phyloP scores from a whole-genome alignment of 176 grass and related monocot genomes.

The Rhynchospora breviuscula region DNA sequence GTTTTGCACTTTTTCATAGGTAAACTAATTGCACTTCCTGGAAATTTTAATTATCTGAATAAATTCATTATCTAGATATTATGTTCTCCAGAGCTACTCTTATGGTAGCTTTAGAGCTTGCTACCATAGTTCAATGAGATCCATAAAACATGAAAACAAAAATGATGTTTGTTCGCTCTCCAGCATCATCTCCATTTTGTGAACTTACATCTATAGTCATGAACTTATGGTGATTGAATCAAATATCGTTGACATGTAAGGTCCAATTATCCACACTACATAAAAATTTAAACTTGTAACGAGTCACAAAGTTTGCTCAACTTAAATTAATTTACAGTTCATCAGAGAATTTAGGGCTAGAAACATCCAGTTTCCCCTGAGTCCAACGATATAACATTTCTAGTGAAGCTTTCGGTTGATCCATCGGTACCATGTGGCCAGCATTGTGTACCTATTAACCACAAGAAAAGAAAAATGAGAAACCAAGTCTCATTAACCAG shows the following conservation, averaged over 20 bases:
- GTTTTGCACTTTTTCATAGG: neutral
- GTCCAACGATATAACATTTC: constrained; percentile 89
- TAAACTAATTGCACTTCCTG: neutral
- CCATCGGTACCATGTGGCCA: constrained; percentile 97
- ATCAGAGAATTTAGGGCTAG: neutral
- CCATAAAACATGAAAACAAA: neutral
- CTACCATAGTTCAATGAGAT: neutral
- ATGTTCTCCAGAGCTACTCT: neutral
- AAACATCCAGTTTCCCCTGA: constrained; percentile 44
- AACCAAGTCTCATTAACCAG: neutral
- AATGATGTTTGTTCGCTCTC: neutral
- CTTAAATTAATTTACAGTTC: constrained; percentile 11
- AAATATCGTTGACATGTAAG: neutral
- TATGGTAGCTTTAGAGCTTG: neutral
- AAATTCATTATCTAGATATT: neutral
- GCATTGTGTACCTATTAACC: constrained; percentile 73
- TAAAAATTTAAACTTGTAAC: neutral
- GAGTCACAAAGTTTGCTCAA: neutral
- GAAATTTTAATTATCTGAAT: neutral
- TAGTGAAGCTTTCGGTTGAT: constrained; percentile 77
- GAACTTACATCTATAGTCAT: neutral
- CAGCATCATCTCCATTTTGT: neutral
- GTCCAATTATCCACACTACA: neutral
- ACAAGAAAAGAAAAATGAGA: neutral
- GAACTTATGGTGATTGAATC: neutral